phyloP scores from a whole-genome alignment of 371 early-diverging fungal species.

The Thermomucor indicae-seudaticae region DNA sequence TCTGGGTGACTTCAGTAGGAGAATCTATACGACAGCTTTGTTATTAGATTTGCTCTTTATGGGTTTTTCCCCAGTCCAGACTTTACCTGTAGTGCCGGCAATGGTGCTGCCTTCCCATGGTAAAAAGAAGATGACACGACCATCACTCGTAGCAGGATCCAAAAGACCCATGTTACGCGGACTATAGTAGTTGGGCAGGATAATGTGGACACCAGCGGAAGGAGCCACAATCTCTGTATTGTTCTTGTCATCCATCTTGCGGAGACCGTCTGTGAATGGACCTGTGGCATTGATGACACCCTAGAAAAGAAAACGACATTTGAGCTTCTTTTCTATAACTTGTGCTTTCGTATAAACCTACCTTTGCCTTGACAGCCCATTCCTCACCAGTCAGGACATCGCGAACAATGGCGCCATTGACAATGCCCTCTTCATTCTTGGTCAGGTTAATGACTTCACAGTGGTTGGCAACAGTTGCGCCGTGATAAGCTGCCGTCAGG shows the following conservation, averaged over 20 bases:
- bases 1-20: constrained; percentile 72
- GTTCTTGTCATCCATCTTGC: constrained; percentile 81
- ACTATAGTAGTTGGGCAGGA: constrained; percentile 92
- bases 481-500: constrained; percentile 91
- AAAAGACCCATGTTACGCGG: constrained; percentile 97
- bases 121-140: constrained; percentile 98
- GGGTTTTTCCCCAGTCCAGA: neutral
- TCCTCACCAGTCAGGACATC: constrained; percentile 91
- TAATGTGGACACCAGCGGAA: constrained; percentile 96
- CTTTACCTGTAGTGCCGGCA: constrained; percentile 92
- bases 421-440: constrained; percentile 63
- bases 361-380: constrained; percentile 86
- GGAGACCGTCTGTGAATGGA: constrained; percentile 79
- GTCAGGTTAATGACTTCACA: constrained; percentile 83
- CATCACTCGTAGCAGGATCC: constrained; percentile 97
- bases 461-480: constrained; percentile 96
- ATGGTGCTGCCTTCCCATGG: constrained; percentile 98
- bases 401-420: constrained; percentile 80
- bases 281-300: constrained; percentile 86
- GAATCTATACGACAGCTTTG: constrained; percentile 61
- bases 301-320: constrained; percentile 14
- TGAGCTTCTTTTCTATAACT: neutral
- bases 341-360: constrained; percentile 6
- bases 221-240: constrained; percentile 90
- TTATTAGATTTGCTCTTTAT: too few relatives aligned